These are phyloP conservation scores for Metschnikowia reukaufii DNA, from an alignment of 805 yeast species.

Conservation along the genomic window DNA sequence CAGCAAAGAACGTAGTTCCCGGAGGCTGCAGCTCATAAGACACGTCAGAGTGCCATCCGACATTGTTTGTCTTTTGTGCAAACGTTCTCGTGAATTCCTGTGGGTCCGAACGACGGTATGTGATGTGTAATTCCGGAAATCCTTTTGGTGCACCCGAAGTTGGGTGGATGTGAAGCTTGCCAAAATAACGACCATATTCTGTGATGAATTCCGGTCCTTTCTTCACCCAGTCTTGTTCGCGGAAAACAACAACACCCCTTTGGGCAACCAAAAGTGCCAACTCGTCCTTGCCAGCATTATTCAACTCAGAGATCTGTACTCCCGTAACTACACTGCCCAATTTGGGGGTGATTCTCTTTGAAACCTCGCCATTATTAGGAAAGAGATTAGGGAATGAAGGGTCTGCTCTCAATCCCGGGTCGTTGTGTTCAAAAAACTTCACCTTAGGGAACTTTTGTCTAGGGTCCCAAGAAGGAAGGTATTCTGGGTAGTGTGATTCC, in stretches of 20 bases:
- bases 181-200: conserved; percentile 36
- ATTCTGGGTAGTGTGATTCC: conserved; percentile 26
- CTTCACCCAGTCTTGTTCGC: conserved; percentile 32
- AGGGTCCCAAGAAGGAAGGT: conserved; percentile 33
- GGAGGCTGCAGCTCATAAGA: conserved; percentile 39
- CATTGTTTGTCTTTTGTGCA: conserved; percentile 28
- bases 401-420: conserved; percentile 31
- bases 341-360: conserved; percentile 31
- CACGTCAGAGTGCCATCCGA: conserved; percentile 40
- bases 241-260: conserved; percentile 35
- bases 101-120: conserved; percentile 32
- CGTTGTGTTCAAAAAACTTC: conserved; percentile 27
- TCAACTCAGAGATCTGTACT: conserved; percentile 30
- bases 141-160: conserved; percentile 38
- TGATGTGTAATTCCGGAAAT: conserved; percentile 36
- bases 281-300: conserved; percentile 31
- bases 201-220: conserved; percentile 28
- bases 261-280: conserved; percentile 33
- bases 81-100: conserved; percentile 31
- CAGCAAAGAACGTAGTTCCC: conserved; percentile 35
- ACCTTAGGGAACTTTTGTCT: conserved; percentile 32
- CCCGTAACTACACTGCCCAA: conserved; percentile 33
- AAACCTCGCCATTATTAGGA: conserved; percentile 15
- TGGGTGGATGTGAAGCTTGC: conserved; percentile 47
- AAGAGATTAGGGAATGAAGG: conserved; percentile 23